Evolutionary conservation across 805 yeast species (phyloP).

Genomic region (Ogataea nitratoaversa): DNA sequence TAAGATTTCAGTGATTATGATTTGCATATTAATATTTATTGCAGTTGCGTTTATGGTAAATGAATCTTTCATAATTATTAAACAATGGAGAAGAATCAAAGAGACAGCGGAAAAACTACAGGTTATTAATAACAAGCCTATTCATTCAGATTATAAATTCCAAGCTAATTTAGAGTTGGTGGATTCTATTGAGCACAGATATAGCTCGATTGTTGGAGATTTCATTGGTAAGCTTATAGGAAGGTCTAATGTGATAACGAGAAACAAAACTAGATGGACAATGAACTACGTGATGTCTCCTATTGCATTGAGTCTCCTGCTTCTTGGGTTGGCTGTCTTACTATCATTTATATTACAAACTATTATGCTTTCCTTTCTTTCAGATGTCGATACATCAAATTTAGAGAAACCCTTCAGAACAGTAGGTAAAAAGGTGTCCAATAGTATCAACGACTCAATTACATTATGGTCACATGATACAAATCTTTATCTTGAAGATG

Average conservation of each 20-base stretch:
- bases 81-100: conserved; percentile 45
- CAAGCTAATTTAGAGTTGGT: conserved; percentile 24
- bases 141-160: conserved; percentile 1
- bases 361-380: conserved; percentile 33
- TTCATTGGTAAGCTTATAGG: conserved; percentile 13
- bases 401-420: conserved; percentile 10
- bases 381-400: conserved; percentile 7
- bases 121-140: conserved; percentile 2
- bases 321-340: conserved; percentile 56
- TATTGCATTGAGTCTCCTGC: conserved; percentile 45
- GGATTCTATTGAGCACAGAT: conserved; percentile 23
- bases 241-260: conserved; percentile 10
- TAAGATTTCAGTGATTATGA: conserved; percentile 34
- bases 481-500: conserved; percentile 45
- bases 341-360: conserved; percentile 51
- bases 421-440: conserved; percentile 9
- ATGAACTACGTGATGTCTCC: conserved; percentile 49
- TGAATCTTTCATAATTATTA: conserved; percentile 40
- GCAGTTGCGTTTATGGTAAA: conserved; percentile 42
- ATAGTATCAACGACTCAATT: conserved; percentile 32
- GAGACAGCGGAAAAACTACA: conserved; percentile 27
- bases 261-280: conserved; percentile 36
- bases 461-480: conserved; percentile 51
- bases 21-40: conserved; percentile 34
- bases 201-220: conserved; percentile 14